Evolutionary conservation across 2,329 filamentous ascomycete species (phyloP).

Genomic region (Colletotrichum cordylinicola): DNA sequence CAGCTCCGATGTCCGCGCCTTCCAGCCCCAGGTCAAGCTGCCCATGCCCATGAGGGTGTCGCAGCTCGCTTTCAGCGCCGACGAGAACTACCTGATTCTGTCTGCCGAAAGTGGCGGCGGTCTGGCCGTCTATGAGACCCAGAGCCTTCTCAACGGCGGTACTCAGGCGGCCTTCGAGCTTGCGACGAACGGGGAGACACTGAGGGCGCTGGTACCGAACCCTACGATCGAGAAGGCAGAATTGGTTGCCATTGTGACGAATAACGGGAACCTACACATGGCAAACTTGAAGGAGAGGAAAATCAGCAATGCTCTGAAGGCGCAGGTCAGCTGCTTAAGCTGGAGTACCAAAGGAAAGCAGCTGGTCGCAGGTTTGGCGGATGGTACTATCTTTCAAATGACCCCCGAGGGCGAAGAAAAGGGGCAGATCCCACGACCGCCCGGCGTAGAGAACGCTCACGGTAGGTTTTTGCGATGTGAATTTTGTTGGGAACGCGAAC

Average conservation of each 20-base stretch:
- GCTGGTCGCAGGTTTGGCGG: conserved; percentile 81
- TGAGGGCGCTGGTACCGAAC: conserved; percentile 81
- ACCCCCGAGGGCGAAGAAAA: conserved; percentile 80
- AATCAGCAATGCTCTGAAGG: conserved; percentile 69
- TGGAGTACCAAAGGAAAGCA: conserved; percentile 97
- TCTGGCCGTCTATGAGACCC: conserved; percentile 81
- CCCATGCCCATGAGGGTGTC: conserved; percentile 78
- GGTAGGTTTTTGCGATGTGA: conserved; percentile 53
- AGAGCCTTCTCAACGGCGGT: conserved; percentile 69
- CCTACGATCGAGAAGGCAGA: conserved; percentile 76
- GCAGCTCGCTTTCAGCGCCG: conserved; percentile 89
- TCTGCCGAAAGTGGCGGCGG: conserved; percentile 83
- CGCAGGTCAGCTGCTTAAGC: conserved; percentile 80
- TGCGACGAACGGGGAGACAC: conserved; percentile 73
- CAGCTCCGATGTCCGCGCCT: conserved; percentile 69
- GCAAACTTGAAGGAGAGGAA: conserved; percentile 76
- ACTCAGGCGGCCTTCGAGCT: conserved; percentile 77
- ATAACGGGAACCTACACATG: conserved; percentile 81
- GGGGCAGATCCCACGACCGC: conserved; percentile 79
- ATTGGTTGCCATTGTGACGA: conserved; percentile 81
- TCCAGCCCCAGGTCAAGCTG: conserved; percentile 76
- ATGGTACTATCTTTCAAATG: conserved; percentile 85
- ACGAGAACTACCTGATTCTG: conserved; percentile 83
- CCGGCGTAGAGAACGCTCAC: conserved; percentile 69
- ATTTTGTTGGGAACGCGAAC: conserved; percentile 17